phyloP scores from a whole-genome alignment of 192 early-diverging fungal genomes.

The Backusella luteola region DNA sequence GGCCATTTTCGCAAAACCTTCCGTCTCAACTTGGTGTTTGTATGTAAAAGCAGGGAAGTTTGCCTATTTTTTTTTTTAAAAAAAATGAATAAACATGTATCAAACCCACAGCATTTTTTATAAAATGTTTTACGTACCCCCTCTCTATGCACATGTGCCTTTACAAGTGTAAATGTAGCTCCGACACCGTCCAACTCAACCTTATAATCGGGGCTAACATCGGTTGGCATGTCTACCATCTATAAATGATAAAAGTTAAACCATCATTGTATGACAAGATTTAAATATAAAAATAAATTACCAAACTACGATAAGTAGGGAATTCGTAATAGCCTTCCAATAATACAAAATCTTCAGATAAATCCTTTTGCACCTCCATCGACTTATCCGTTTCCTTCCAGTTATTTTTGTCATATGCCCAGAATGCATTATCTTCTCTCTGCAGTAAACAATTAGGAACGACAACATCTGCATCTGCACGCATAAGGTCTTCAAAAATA shows the following conservation, averaged over 20 bases:
- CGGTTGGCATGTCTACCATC: conserved; percentile 35
- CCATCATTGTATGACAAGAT: neutral
- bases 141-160: conserved; percentile 55
- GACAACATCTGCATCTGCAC: conserved; percentile 53
- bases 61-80: conserved; percentile 14
- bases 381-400: conserved; percentile 55
- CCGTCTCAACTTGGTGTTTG: conserved; percentile 60
- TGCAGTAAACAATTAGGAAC: conserved; percentile 53
- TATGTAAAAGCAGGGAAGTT: conserved; percentile 59
- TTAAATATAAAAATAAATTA: conserved; percentile 2
- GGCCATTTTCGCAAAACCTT: conserved; percentile 63
- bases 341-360: conserved; percentile 26
- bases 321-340: conserved; percentile 37
- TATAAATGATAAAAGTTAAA: neutral
- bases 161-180: conserved; percentile 57
- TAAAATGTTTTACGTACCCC: conserved; percentile 14
- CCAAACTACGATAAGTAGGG: conserved; percentile 26
- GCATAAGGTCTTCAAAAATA: conserved; percentile 53
- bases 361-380: conserved; percentile 34
- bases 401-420: conserved; percentile 58
- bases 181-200: conserved; percentile 62
- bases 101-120: too few relatives aligned
- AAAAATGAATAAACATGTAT: too few relatives aligned
- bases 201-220: conserved; percentile 24
- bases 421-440: conserved; percentile 26